Evolutionary conservation across 2,329 filamentous ascomycete species (phyloP).

Genomic region (Penicillium aurantiogriseum): DNA sequence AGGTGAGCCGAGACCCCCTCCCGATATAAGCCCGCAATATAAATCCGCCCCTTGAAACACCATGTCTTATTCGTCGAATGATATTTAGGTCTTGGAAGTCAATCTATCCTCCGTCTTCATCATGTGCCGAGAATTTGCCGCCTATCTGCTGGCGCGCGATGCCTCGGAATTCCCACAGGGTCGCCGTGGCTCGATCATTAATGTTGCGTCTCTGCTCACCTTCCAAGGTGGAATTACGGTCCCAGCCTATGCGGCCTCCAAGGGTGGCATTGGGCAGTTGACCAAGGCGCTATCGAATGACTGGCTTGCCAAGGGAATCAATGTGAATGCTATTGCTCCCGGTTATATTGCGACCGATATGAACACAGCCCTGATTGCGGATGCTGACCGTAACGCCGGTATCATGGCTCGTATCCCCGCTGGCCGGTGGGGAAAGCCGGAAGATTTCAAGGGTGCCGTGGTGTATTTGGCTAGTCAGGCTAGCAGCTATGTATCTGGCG

Average conservation of each 20-base stretch:
- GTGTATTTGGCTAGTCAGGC: slow-evolving; percentile 74
- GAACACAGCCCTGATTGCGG: slow-evolving; percentile 78
- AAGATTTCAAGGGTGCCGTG: slow-evolving; percentile 82
- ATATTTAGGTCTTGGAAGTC: slow-evolving; percentile 68
- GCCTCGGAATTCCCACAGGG: slow-evolving; percentile 30
- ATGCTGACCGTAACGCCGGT: slow-evolving; percentile 66
- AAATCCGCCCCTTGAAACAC: neutral
- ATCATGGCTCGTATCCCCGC: slow-evolving; percentile 81
- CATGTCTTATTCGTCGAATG: neutral
- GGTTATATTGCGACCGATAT: slow-evolving; percentile 62
- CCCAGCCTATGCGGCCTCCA: slow-evolving; percentile 40
- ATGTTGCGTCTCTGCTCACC: slow-evolving; percentile 75
- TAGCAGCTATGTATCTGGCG: slow-evolving; percentile 79
- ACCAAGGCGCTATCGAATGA: slow-evolving; percentile 55
- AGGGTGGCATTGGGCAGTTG: slow-evolving; percentile 36
- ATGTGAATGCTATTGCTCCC: slow-evolving; percentile 62
- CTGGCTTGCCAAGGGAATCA: slow-evolving; percentile 53
- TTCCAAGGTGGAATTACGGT: slow-evolving; percentile 89
- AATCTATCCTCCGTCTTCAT: slow-evolving; percentile 80
- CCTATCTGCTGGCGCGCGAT: slow-evolving; percentile 32
- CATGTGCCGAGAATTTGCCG: slow-evolving; percentile 38
- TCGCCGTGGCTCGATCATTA: slow-evolving; percentile 62
- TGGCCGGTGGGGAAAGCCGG: slow-evolving; percentile 76
- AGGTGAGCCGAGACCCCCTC: slow-evolving; percentile 46
- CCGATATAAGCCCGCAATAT: neutral